Evolutionary conservation across 495 filamentous ascomycete species (phyloP), one percentile per base, ranked within the genome.

Genomic region (Pyrenopolyporus hunteri): DNA sequence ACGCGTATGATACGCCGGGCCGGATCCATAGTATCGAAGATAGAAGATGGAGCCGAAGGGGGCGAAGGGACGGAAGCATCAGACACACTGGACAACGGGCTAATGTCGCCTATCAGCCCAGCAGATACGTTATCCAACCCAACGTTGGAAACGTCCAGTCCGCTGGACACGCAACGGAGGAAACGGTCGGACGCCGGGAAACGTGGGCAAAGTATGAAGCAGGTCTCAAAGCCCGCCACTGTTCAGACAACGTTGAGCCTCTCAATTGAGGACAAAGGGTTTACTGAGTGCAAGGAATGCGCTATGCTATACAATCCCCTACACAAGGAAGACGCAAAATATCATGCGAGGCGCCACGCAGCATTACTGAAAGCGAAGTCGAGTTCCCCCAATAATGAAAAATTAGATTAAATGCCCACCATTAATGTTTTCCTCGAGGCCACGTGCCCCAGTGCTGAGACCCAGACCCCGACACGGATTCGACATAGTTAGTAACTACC

Each of bases 261-360:
- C 4, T 61, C 73, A 4, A 64, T 64, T 4, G 62, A 69, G 7
- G 72, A 72, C 1, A 65, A 74, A 1, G 72, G 70, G 0, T 80
- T 80, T 43, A 73, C 69, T 0, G 68, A 80, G 33, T 80, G 79
- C 48, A 76, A 73, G 29, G 71, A 74, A 20, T 81, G 79, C 57
- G 68, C 74, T 6, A 74, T 79, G 37, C 47, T 81, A 13, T 81
- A 79, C 55, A 81, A 81, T 32, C 76, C 74, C 1, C 63, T 79
- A 32, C 75, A 80, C 47, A 69, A 75, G 29, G 71, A 77, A 36
- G 79, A 81, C 48, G 70, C 74, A 22, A 74, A 73, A 44, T 74
- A 68, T 31, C 79, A 81, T 57, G 73, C 69, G 28, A 70, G 63
- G 39, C 69, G 68, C 14, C 79, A 81, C 45, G 63, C 69, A n/a